phyloP scores from a whole-genome alignment of 2,329 filamentous ascomycete species.

The Colletotrichum eleusines region DNA sequence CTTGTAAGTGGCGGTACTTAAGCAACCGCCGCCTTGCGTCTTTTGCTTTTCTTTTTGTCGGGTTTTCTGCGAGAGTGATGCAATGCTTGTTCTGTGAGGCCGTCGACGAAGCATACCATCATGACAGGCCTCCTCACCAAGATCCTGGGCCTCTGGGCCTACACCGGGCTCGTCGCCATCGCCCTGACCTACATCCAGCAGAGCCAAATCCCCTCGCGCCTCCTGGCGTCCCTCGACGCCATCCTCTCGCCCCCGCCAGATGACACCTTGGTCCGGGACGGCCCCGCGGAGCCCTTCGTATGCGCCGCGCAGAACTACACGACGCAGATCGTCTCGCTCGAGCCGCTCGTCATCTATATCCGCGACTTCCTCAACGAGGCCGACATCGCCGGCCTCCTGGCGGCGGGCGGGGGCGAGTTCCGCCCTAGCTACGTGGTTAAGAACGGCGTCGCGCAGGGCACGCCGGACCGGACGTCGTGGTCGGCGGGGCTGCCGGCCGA shows the following conservation, averaged over 20 bases:
- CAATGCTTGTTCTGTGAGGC: not conserved
- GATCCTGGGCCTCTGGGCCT: conserved; percentile 29
- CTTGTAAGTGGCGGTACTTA: not conserved
- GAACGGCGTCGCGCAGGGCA: conserved; percentile 49
- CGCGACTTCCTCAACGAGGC: conserved; percentile 52
- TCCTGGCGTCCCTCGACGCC: not conserved
- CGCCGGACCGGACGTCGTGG: conserved; percentile 54
- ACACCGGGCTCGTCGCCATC: conserved; percentile 36
- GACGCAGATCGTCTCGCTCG: conserved; percentile 56
- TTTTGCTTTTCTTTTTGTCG: not conserved
- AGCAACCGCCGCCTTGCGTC: not conserved
- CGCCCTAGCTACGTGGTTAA: conserved; percentile 54
- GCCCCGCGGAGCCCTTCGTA: not conserved
- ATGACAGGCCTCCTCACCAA: conserved; percentile 30
- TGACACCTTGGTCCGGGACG: too few relatives aligned
- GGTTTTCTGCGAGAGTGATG: not conserved
- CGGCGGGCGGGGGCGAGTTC: conserved; percentile 52
- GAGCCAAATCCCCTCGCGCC: not conserved
- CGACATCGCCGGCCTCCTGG: conserved; percentile 52
- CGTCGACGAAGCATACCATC: not conserved
- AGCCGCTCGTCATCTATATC: conserved; percentile 59
- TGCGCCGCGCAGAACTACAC: conserved; percentile 52
- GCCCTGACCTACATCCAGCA: conserved; percentile 27
- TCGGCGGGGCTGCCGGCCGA: conserved; percentile 53
- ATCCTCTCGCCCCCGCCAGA: conserved; percentile 4